phyloP scores from a whole-genome alignment of 352 stramenopile genomes.

The Aphanomyces stellatus region DNA sequence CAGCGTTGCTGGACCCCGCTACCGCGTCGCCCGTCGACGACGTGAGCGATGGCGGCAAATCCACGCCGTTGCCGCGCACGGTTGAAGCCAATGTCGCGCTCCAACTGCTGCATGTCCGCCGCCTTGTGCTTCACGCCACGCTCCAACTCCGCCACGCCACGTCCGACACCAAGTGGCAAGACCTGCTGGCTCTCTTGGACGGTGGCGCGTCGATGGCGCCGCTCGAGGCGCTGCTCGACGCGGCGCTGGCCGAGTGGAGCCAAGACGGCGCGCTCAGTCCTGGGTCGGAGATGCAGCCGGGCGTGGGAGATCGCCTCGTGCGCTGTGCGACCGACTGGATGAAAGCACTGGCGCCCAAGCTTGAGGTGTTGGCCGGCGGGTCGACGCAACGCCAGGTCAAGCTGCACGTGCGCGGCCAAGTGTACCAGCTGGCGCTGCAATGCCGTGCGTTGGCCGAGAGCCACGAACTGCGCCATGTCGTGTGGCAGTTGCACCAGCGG shows the following conservation, averaged over 20 bases:
- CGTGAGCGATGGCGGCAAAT: neutral
- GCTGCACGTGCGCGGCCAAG: constrained; percentile 25
- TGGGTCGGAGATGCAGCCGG: constrained; percentile 29
- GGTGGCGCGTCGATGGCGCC: constrained; percentile 22
- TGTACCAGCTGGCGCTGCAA: neutral
- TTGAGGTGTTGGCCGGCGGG: constrained; percentile 37
- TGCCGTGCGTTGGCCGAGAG: neutral
- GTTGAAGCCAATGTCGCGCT: neutral
- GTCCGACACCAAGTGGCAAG: constrained; percentile 6
- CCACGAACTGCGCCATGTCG: constrained; percentile 9
- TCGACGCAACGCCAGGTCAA: constrained; percentile 39
- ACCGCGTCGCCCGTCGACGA: neutral
- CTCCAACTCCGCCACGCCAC: neutral
- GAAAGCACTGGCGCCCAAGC: constrained; percentile 20
- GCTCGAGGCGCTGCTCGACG: constrained; percentile 35
- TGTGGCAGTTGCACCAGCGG: constrained; percentile 7
- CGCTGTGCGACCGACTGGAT: constrained; percentile 51
- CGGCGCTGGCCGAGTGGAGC: constrained; percentile 40
- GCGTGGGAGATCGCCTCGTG: constrained; percentile 47
- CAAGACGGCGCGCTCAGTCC: constrained; percentile 45
- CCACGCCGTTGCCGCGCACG: too few relatives aligned
- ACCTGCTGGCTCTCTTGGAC: constrained; percentile 30
- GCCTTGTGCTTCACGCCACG: neutral
- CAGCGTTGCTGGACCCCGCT: neutral
- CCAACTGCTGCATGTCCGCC: neutral